A percentile compares a stretch with the other conserved stretches of the same genome.
These are phyloP conservation scores for Sanguinoderma infundibulare DNA, from an alignment of 1,284 basidiomycete species.

Conservation along the genomic window DNA sequence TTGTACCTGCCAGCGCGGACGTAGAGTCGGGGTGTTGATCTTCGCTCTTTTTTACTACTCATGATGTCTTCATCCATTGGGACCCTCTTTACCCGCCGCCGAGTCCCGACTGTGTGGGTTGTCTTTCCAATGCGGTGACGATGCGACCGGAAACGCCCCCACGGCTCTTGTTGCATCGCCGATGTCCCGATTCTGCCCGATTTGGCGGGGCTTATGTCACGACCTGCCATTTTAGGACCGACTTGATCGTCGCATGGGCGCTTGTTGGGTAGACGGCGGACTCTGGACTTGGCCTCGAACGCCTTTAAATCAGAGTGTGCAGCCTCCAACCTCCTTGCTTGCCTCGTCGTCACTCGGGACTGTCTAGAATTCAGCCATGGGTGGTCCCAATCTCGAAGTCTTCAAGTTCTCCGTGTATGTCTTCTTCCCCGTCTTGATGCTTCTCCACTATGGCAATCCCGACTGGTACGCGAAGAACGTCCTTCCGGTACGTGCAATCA, in stretches of 20 bases:
- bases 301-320: neutral
- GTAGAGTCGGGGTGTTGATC: constrained; percentile 8
- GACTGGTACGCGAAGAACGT: constrained; percentile 87
- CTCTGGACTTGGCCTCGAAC: neutral
- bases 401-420: constrained; percentile 91
- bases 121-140: no score
- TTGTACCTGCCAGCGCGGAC: neutral
- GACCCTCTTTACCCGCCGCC: constrained; percentile 7
- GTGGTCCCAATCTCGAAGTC: constrained; percentile 83
- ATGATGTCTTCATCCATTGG: neutral
- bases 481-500: constrained; percentile 65
- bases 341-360: neutral
- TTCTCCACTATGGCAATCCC: constrained; percentile 90
- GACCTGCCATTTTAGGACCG: neutral
- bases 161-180: neutral
- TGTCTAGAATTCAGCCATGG: constrained; percentile 51
- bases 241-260: neutral
- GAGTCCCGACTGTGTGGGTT: neutral
- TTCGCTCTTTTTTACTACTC: neutral
- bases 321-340: neutral
- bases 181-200: neutral
- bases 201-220: neutral
- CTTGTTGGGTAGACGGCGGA: neutral
- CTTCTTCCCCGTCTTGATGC: constrained; percentile 83
- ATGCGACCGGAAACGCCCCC: no score